phyloP scores from a whole-genome alignment of 768 basidiomycete species.

The Kwoniella bestiolae region DNA sequence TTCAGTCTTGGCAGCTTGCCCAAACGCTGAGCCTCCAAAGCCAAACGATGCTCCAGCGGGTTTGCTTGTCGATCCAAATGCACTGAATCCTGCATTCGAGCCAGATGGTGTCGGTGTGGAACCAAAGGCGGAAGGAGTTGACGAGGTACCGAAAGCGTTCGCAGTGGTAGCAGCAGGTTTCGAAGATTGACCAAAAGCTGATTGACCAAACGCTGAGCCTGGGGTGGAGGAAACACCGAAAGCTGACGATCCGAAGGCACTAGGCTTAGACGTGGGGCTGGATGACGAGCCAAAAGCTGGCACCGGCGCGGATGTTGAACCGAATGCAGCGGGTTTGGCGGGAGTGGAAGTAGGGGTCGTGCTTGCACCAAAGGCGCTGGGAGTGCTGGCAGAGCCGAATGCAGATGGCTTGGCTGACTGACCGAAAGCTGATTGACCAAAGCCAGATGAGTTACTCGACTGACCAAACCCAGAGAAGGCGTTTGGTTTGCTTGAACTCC shows the following conservation, averaged over 20 bases:
- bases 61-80: slow-evolving; percentile 17
- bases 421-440: slow-evolving; percentile 29
- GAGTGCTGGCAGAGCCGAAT: not conserved
- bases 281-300: slow-evolving; percentile 36
- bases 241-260: slow-evolving; percentile 17
- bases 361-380: slow-evolving; percentile 52
- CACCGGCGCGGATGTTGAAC: slow-evolving; percentile 20
- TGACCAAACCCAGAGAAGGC: not conserved
- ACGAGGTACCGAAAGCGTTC: slow-evolving; percentile 15
- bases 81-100: slow-evolving; percentile 15
- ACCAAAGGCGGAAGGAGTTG: slow-evolving; percentile 56
- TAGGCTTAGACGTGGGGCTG: slow-evolving; percentile 29
- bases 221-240: slow-evolving; percentile 18
- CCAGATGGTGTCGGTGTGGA: slow-evolving; percentile 4
- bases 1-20: slow-evolving; percentile 22
- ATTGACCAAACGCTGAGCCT: slow-evolving; percentile 16
- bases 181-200: slow-evolving; percentile 35
- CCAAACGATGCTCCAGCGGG: slow-evolving; percentile 10
- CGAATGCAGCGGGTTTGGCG: slow-evolving; percentile 23
- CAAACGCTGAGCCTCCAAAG: slow-evolving; percentile 40
- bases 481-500: not conserved
- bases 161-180: slow-evolving; percentile 20
- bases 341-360: slow-evolving; percentile 12
- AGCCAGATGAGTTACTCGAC: not conserved
- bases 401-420: slow-evolving; percentile 21